These are phyloP conservation scores for Setomelanomma holmii DNA, from an alignment of 2,329 filamentous ascomycete genomes.

Conservation along the genomic window DNA sequence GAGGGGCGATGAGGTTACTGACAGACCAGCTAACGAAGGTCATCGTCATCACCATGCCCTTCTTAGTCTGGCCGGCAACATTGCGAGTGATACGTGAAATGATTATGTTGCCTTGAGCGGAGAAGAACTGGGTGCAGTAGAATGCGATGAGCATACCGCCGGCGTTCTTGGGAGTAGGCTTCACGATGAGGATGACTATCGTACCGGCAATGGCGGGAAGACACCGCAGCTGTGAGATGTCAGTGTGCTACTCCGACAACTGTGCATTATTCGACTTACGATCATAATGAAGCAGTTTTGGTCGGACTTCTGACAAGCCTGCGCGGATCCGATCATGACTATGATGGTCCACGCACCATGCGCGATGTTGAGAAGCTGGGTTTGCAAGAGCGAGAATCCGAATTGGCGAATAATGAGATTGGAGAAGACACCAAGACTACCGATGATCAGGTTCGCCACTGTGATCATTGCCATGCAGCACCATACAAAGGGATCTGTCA, in stretches of 20 bases:
- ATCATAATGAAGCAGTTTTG: slow-evolving; percentile 32
- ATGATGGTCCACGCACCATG: slow-evolving; percentile 33
- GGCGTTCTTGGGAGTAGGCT: slow-evolving; percentile 20
- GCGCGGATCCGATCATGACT: slow-evolving; percentile 32
- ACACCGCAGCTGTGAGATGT: not conserved
- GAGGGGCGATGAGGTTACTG: slow-evolving; percentile 12
- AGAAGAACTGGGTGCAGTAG: slow-evolving; percentile 37
- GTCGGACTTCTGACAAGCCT: slow-evolving; percentile 17
- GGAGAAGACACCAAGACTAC: slow-evolving; percentile 48
- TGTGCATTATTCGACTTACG: slow-evolving; percentile 4
- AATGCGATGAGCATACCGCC: slow-evolving; percentile 35
- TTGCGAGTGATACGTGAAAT: slow-evolving; percentile 20
- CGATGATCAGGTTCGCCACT: slow-evolving; percentile 36
- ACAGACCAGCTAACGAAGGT: slow-evolving; percentile 15
- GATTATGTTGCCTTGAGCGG: slow-evolving; percentile 26
- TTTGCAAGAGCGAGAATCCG: slow-evolving; percentile 35
- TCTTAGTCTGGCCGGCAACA: slow-evolving; percentile 27
- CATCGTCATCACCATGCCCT: slow-evolving; percentile 14
- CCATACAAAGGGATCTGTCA: slow-evolving; percentile 32
- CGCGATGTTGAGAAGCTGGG: slow-evolving; percentile 40
- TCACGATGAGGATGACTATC: slow-evolving; percentile 25
- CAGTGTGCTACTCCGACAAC: not conserved
- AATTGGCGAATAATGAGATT: slow-evolving; percentile 42
- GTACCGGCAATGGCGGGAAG: slow-evolving; percentile 28
- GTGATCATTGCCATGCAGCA: slow-evolving; percentile 30